phyloP scores from a whole-genome alignment of 306 rosid species.

The Medicago ruthenica region DNA sequence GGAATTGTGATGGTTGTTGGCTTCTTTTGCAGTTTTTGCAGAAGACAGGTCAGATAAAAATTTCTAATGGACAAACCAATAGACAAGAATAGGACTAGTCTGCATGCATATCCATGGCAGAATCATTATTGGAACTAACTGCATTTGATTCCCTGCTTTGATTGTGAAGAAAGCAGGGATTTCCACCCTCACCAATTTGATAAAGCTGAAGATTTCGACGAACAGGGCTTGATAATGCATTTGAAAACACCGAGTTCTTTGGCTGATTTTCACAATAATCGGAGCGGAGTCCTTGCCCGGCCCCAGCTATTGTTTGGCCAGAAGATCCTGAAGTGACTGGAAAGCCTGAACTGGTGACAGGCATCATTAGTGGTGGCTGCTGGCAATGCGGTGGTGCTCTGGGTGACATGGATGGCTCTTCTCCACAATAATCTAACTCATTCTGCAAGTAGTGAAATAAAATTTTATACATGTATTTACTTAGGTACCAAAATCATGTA shows the following conservation, averaged over 20 bases:
- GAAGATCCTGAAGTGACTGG: conserved; percentile 66
- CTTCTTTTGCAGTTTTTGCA: conserved; percentile 45
- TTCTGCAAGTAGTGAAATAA: conserved; percentile 54
- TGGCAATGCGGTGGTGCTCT: conserved; percentile 67
- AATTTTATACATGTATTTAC: conserved; percentile 3
- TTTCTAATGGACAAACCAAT: conserved; percentile 43
- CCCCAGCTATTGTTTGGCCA: conserved; percentile 51
- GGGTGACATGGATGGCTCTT: conserved; percentile 85
- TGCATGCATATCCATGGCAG: conserved; percentile 90
- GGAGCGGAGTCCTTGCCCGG: conserved; percentile 66
- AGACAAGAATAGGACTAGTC: conserved; percentile 57
- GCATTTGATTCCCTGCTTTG: conserved; percentile 64
- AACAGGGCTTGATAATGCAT: conserved; percentile 79
- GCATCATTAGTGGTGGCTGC: conserved; percentile 59
- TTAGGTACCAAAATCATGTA: conserved; percentile 15
- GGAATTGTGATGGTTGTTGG: conserved; percentile 41
- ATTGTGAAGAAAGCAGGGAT: conserved; percentile 48
- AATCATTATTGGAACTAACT: conserved; percentile 70
- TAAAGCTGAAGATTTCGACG: conserved; percentile 82
- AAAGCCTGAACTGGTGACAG: conserved; percentile 58
- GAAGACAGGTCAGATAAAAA: conserved; percentile 37
- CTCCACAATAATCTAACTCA: conserved; percentile 81
- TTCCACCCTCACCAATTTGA: conserved; percentile 73
- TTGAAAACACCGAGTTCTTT: conserved; percentile 81
- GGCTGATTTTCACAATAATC: conserved; percentile 72